A percentile compares a stretch with the other conserved stretches of the same genome.
These are phyloP conservation scores for Neohortaea acidophila DNA, from an alignment of 495 filamentous ascomycete species.

Conservation along the genomic window DNA sequence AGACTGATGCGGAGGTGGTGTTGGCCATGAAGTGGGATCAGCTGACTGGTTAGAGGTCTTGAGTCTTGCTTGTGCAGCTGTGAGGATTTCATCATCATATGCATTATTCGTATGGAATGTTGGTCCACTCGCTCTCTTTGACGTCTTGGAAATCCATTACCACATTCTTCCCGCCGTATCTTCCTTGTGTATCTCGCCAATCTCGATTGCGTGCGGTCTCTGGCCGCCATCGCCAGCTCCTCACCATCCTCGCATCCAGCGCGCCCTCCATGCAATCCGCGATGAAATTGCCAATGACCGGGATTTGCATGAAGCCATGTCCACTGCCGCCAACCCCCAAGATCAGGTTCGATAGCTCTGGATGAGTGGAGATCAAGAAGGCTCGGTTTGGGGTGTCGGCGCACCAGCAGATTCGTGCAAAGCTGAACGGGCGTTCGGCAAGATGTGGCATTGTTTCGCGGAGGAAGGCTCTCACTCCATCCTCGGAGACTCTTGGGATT, in stretches of 20 bases:
- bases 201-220: slow-evolving; percentile 33
- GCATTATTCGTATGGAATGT: too few species aligned
- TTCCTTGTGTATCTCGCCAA: slow-evolving; percentile 36
- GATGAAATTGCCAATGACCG: slow-evolving; percentile 34
- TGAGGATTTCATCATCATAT: too few species aligned
- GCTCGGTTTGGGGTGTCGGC: slow-evolving; percentile 37
- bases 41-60: slow-evolving; percentile 14
- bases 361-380: slow-evolving; percentile 35
- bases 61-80: too few species aligned
- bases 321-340: slow-evolving; percentile 38
- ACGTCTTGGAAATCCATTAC: slow-evolving; percentile 37
- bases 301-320: slow-evolving; percentile 37
- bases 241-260: slow-evolving; percentile 27
- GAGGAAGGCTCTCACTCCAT: slow-evolving; percentile 30
- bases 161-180: slow-evolving; percentile 31
- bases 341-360: slow-evolving; percentile 29
- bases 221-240: slow-evolving; percentile 37
- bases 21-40: slow-evolving; percentile 18
- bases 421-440: slow-evolving; percentile 31
- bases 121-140: slow-evolving; percentile 18
- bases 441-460: slow-evolving; percentile 38
- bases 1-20: slow-evolving; percentile 12
- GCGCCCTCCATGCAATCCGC: slow-evolving; percentile 33
- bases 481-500: slow-evolving; percentile 34
- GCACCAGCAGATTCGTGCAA: slow-evolving; percentile 40